Base-by-base conservation (phyloP, 192 early-diverging fungal species). In the Chytriomyces confervae region DNA sequence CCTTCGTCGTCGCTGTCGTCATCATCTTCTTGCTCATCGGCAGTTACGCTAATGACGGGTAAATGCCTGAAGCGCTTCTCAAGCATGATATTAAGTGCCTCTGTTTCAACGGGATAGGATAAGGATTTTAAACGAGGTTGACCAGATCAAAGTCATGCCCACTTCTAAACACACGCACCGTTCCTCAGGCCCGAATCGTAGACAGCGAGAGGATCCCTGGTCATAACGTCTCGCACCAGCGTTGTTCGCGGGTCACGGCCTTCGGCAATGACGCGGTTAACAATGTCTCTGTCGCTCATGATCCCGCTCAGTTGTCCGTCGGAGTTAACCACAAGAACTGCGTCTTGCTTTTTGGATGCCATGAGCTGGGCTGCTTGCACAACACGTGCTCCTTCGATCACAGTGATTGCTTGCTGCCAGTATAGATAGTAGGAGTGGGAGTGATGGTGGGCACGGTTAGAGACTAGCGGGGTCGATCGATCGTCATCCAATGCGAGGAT, bases 271-370 rank as follows among this genome's bases (percentile, higher is more conserved):
- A 99, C 97, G 36, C 97, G 91, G 85, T 94, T 98, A 46, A 95
- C 94, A 68, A 99, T 89, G 84, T 99, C 97, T 86, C 98, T 98
- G 75, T 96, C 97, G 7, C 96, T 99, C 79, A 99, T 93, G 77
- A 99, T 99, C 48, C 97, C 97, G 4, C 88, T 87, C 77, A 99
- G 88, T 64, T 93, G 92, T 72, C 97, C 96, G 49, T 96, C 93
- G 45, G 92, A 90, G 83, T 96, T 94, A 20, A 98, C 93, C 24
- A 95, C 95, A 7, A 99, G 89, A 43, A 99, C 96, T 77, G 94
- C 95, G 82, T 99, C 97, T 16, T 91, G 89, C 43, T 95, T 88
- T 87, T 98, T 98, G 47, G 97, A 95, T 6, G 97, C 97, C 97
- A 99, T 98, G 5, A 84, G 77, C 61, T 83, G 83, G 6, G 83